Evolutionary conservation across 148 eudicot species (phyloP), one percentile per base, ranked within the genome.

Genomic region (Talinum fruticosum): DNA sequence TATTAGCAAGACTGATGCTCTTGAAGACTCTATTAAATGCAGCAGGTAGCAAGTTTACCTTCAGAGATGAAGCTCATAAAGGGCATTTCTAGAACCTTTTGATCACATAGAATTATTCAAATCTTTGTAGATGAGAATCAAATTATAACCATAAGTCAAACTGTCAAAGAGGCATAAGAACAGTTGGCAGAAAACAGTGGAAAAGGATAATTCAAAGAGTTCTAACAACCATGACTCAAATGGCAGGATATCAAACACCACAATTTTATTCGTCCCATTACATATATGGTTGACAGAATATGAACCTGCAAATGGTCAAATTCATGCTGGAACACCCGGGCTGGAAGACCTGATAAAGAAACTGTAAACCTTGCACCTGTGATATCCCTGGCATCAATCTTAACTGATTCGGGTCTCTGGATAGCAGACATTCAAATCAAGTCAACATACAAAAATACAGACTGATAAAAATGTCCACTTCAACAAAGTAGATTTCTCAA

Each of bases 301-400:
- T 28, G 53, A 82, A 93, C 99, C 99, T 87, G 82, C 82, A 96
- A 85, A 86, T 96, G 99, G 84, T 96, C 99, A 85, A 80, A 96
- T 87, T 96, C 99, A 68, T 96, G 99, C 87, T 96, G 99, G 82
- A 96, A 96, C 29, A 96, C 95, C 24, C 99, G 90, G 21, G 99
- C 92, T 67, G 91, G 87, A 79, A 96, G 97, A 28, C 59, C 92
- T 16, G 92, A 86, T 85, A 96, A 83, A 79, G 75, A 83, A 74
- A 93, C 70, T 62, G 87, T 49, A 82, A 96, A 93, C 81, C 82
- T 96, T 82, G 90, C 85, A 76, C 99, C 98, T 28, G 73, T 90
- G 59, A 96, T 75, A 83, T 96, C 97, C 75, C 79, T 88, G 61
- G 99, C 99, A 83, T 93, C 95, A 84, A 91, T 80, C 78, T 89